These are phyloP conservation scores for Aspergillus steynii DNA, from an alignment of 495 filamentous ascomycete species.

Conservation along the genomic window DNA sequence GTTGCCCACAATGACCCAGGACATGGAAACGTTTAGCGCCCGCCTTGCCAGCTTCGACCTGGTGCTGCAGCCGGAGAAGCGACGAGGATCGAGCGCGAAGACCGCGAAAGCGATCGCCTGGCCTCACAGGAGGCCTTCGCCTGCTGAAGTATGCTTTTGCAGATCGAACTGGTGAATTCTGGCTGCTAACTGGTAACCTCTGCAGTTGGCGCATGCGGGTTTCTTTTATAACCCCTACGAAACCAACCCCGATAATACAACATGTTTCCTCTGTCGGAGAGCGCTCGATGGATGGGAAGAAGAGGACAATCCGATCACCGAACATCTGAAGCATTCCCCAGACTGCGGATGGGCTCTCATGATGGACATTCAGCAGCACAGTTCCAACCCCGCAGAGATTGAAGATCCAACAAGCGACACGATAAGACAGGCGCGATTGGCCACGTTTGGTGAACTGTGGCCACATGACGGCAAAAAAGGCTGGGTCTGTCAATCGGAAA, in stretches of 20 bases:
- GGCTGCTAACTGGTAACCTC: slow-evolving; percentile 11
- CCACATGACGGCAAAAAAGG: slow-evolving; percentile 86
- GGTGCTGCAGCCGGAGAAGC: slow-evolving; percentile 58
- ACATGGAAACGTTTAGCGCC: slow-evolving; percentile 65
- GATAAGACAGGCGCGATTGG: slow-evolving; percentile 73
- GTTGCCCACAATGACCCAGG: slow-evolving; percentile 30
- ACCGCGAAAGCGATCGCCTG: slow-evolving; percentile 64
- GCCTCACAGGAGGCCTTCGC: slow-evolving; percentile 69
- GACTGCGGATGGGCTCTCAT: slow-evolving; percentile 88
- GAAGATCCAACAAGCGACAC: slow-evolving; percentile 70
- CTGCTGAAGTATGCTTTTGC: slow-evolving; percentile 57
- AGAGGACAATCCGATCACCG: slow-evolving; percentile 73
- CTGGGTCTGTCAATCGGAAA: slow-evolving; percentile 83
- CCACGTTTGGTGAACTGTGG: slow-evolving; percentile 78
- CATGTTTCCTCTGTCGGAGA: slow-evolving; percentile 81
- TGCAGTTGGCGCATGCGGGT: slow-evolving; percentile 81
- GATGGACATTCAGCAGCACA: slow-evolving; percentile 64
- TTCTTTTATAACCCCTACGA: slow-evolving; percentile 82
- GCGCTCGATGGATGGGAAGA: slow-evolving; percentile 87
- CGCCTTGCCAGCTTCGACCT: slow-evolving; percentile 75
- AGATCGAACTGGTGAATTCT: not conserved
- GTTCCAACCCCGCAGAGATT: slow-evolving; percentile 60
- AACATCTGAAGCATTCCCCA: slow-evolving; percentile 80
- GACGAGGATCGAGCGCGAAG: slow-evolving; percentile 66
- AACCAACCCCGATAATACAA: slow-evolving; percentile 79